These are phyloP conservation scores for Scedosporium minutisporum DNA, from an alignment of 2,329 filamentous ascomycete species.

Conservation along the genomic window DNA sequence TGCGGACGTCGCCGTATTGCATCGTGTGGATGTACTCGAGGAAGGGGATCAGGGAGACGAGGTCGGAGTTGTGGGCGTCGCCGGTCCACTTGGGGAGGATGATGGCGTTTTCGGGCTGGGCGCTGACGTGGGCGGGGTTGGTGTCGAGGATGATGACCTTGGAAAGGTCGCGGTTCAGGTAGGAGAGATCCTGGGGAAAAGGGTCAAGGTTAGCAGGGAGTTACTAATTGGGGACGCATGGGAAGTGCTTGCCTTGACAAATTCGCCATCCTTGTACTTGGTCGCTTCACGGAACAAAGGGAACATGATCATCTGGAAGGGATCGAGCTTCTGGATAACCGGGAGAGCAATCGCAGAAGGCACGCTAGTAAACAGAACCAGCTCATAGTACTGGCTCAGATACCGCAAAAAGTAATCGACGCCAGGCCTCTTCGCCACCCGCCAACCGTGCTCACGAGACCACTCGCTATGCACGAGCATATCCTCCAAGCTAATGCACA, in stretches of 20 bases:
- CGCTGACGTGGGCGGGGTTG: conserved; percentile 67
- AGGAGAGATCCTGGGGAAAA: conserved; percentile 70
- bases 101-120: conserved; percentile 95
- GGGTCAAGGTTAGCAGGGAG: not conserved
- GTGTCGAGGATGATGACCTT: conserved; percentile 95
- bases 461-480: conserved; percentile 92
- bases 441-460: conserved; percentile 89
- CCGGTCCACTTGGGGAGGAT: conserved; percentile 85
- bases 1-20: conserved; percentile 79
- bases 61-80: conserved; percentile 69
- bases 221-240: not conserved
- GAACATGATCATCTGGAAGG: conserved; percentile 91
- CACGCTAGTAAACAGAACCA: conserved; percentile 89
- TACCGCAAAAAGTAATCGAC: conserved; percentile 97
- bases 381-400: conserved; percentile 93
- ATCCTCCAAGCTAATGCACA: conserved; percentile 88
- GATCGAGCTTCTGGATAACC: conserved; percentile 85
- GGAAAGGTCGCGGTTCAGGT: conserved; percentile 88
- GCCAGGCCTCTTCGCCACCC: conserved; percentile 86
- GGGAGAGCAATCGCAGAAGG: conserved; percentile 78
- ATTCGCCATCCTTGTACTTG: conserved; percentile 89
- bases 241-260: conserved; percentile 67
- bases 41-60: conserved; percentile 88
- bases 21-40: conserved; percentile 95
- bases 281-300: conserved; percentile 94